Evolutionary conservation across 495 filamentous ascomycete species (phyloP).

Genomic region (Xylaria castorea): DNA sequence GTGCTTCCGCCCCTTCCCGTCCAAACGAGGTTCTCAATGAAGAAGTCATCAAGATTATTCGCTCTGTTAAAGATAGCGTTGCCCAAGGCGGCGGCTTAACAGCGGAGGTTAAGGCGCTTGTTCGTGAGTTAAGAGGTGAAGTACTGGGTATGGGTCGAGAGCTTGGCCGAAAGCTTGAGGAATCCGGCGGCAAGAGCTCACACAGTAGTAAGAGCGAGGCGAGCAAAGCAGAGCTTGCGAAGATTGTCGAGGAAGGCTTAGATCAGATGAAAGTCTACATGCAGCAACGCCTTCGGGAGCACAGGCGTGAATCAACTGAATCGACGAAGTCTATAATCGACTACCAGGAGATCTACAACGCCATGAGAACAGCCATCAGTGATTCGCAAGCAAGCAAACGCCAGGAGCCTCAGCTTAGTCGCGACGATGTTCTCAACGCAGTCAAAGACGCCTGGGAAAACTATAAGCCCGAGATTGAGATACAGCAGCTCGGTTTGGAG

Average conservation of each 20-base stretch:
- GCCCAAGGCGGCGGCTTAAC: slow-evolving; percentile 84
- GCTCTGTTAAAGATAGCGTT: slow-evolving; percentile 85
- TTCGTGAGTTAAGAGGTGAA: slow-evolving; percentile 88
- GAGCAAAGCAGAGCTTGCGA: slow-evolving; percentile 72
- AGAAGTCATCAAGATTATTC: slow-evolving; percentile 78
- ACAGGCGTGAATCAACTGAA: slow-evolving; percentile 67
- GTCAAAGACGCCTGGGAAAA: slow-evolving; percentile 89
- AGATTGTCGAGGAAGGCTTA: slow-evolving; percentile 79
- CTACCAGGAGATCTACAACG: slow-evolving; percentile 79
- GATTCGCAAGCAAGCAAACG: slow-evolving; percentile 64
- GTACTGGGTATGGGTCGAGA: slow-evolving; percentile 93
- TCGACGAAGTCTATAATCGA: slow-evolving; percentile 61
- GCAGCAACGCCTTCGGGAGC: slow-evolving; percentile 74
- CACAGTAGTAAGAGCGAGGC: slow-evolving; percentile 55
- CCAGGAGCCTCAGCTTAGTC: slow-evolving; percentile 51
- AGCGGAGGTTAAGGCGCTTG: slow-evolving; percentile 85
- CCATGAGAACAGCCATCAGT: slow-evolving; percentile 76
- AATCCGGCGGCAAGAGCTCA: slow-evolving; percentile 57
- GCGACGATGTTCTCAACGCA: slow-evolving; percentile 83
- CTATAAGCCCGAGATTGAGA: slow-evolving; percentile 89
- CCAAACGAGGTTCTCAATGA: slow-evolving; percentile 60
- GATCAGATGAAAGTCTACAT: slow-evolving; percentile 81
- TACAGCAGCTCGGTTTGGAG: slow-evolving; percentile 87
- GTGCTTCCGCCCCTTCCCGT: slow-evolving; percentile 41
- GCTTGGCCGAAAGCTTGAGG: slow-evolving; percentile 81